Conservation (phyloP, 2,329 filamentous ascomycete genomes). For the Pezicula neosporulosa region DNA sequence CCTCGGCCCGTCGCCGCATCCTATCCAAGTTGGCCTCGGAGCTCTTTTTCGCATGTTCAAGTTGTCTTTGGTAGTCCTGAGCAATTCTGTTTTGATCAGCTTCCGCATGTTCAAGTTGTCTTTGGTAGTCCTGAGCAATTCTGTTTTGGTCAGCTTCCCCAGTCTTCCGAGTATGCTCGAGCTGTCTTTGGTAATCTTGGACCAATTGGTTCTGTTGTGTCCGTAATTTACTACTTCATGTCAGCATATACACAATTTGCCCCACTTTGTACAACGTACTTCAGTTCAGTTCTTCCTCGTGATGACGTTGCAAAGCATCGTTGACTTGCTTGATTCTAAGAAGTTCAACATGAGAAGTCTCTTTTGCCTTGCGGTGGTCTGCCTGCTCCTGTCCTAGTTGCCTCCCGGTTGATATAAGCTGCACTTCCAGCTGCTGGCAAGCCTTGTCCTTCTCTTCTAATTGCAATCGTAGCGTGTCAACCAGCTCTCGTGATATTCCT, state of each 20-base stretch:
- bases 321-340: conserved; percentile 48
- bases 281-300: conserved; percentile 63
- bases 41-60: conserved; percentile 44
- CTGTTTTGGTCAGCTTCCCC: conserved; percentile 22
- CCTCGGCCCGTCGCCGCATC: conserved; percentile 47
- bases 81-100: conserved; percentile 23
- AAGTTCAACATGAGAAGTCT: conserved; percentile 51
- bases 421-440: conserved; percentile 44
- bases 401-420: conserved; percentile 44
- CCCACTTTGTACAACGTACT: conserved; percentile 35
- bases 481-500: conserved; percentile 88
- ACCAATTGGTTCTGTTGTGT: conserved; percentile 27
- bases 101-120: conserved; percentile 38
- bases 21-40: conserved; percentile 48
- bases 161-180: conserved; percentile 25
- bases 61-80: conserved; percentile 36
- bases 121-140: conserved; percentile 29
- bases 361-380: conserved; percentile 65
- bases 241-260: conserved; percentile 11
- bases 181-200: conserved; percentile 36
- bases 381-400: conserved; percentile 69
- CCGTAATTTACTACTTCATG: conserved; percentile 22
- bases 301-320: conserved; percentile 65
- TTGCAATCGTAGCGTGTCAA: conserved; percentile 79
- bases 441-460: conserved; percentile 65